A percentile compares a stretch with the other conserved stretches of the same genome.
phyloP scores from a whole-genome alignment of 345 rosid species.

The Cardamine chenopodiifolia region DNA sequence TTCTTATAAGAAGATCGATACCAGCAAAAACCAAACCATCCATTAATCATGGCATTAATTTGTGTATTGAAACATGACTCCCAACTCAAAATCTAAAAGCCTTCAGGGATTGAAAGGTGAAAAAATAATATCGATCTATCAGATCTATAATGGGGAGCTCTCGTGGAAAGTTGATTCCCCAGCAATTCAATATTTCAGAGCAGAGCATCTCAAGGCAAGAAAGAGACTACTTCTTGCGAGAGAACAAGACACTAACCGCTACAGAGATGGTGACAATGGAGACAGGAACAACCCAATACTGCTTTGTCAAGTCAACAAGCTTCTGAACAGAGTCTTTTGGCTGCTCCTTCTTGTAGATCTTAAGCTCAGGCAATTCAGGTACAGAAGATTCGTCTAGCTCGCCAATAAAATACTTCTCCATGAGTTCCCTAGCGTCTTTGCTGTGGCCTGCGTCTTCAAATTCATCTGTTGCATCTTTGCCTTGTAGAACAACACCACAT shows the following conservation, averaged over 20 bases:
- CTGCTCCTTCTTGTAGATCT: conserved; percentile 53
- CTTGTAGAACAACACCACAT: conserved; percentile 43
- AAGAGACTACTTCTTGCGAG: conserved; percentile 58
- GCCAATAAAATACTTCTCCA: conserved; percentile 68
- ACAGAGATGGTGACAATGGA: conserved; percentile 62
- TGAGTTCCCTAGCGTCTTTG: conserved; percentile 64
- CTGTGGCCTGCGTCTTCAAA: conserved; percentile 96
- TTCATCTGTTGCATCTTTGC: conserved; percentile 79
- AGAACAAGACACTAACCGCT: conserved; percentile 57
- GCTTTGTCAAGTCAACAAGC: conserved; percentile 56
- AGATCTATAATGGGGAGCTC: conserved; percentile 14
- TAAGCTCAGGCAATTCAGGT: conserved; percentile 62
- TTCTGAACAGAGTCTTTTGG: conserved; percentile 43
- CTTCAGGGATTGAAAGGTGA: neutral
- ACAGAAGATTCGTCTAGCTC: conserved; percentile 62
- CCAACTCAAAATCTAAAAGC: neutral
- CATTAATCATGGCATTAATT: conserved; percentile 15
- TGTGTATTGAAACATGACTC: conserved; percentile 5
- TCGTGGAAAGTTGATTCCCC: conserved; percentile 25
- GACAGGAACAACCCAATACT: conserved; percentile 73
- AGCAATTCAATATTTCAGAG: conserved; percentile 12
- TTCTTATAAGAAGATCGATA: neutral
- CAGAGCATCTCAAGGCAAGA: conserved; percentile 20
- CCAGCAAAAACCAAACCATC: conserved; percentile 25
- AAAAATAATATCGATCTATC: conserved; percentile 14